phyloP scores from a whole-genome alignment of 257 asterid species.

The Echites panduratus region DNA sequence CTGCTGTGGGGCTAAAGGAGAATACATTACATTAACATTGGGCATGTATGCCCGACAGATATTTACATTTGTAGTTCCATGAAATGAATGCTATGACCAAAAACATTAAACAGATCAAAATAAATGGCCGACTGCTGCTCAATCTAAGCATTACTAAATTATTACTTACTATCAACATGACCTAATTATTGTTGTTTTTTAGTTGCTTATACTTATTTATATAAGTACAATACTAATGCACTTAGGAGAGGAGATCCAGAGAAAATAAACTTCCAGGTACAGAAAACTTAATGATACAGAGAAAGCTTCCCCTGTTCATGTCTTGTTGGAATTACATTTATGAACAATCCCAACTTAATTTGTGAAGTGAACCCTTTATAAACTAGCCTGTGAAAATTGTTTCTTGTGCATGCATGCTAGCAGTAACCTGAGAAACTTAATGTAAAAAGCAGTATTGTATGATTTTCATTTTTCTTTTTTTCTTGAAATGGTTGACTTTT shows the following conservation, averaged over 20 bases:
- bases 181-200: not conserved
- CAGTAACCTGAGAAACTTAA: not conserved
- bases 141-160: conserved; percentile 15
- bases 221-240: not conserved
- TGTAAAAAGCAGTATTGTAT: not conserved
- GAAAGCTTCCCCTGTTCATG: too few relatives aligned
- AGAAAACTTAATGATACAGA: too few relatives aligned
- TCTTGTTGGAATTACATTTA: not conserved
- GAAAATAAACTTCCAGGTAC: too few relatives aligned
- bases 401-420: conserved; percentile 14
- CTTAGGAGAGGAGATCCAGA: not conserved
- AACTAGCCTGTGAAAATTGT: not conserved
- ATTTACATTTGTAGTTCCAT: not conserved
- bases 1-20: conserved; percentile 3
- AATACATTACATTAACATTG: not conserved
- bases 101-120: conserved; percentile 2
- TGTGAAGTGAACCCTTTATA: not conserved
- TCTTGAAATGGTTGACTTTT: not conserved
- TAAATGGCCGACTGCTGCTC: not conserved
- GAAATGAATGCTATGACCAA: conserved; percentile 3
- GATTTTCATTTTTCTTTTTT: too few relatives aligned
- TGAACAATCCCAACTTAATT: not conserved
- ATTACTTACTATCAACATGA: not conserved
- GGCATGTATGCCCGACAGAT: conserved; percentile 7
- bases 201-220: too few relatives aligned